Evolutionary conservation across 78 protist genomes (phyloP).

Genomic region (Anaeramoeba flamelloides): DNA sequence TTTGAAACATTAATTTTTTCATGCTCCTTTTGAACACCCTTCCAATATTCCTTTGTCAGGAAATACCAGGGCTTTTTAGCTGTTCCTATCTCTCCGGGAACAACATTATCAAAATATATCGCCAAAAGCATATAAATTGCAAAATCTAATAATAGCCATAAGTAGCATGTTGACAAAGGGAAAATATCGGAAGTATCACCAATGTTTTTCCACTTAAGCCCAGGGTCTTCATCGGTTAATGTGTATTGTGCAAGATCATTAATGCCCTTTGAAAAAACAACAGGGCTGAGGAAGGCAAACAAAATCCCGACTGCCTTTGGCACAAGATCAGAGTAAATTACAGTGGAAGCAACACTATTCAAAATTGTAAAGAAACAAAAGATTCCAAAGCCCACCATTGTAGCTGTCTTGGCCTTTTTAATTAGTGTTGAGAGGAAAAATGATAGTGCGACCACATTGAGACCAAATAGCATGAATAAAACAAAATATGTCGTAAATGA

Average conservation of each 20-base stretch:
- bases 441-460: constrained; percentile 6
- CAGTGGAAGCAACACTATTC: background rate
- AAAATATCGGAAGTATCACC: background rate
- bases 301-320: background rate
- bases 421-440: constrained; percentile 14
- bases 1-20: too few species aligned
- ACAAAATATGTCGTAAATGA: background rate
- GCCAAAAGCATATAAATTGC: constrained; percentile 15
- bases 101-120: constrained; percentile 22
- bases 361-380: constrained; percentile 2
- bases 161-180: background rate
- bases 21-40: too few species aligned
- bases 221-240: background rate
- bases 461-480: constrained; percentile 7
- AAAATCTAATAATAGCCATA: constrained; percentile 4
- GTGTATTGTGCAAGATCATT: background rate
- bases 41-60: constrained; percentile 15
- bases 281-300: constrained; percentile 9
- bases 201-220: background rate
- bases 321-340: background rate
- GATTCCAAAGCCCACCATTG: constrained; percentile 14
- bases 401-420: constrained; percentile 9
- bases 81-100: constrained; percentile 18
- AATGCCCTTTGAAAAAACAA: constrained; percentile 4
- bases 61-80: constrained; percentile 12